These are phyloP conservation scores for Trichosporon asahii DNA, from an alignment of 1,284 basidiomycete genomes.

Conservation along the genomic window DNA sequence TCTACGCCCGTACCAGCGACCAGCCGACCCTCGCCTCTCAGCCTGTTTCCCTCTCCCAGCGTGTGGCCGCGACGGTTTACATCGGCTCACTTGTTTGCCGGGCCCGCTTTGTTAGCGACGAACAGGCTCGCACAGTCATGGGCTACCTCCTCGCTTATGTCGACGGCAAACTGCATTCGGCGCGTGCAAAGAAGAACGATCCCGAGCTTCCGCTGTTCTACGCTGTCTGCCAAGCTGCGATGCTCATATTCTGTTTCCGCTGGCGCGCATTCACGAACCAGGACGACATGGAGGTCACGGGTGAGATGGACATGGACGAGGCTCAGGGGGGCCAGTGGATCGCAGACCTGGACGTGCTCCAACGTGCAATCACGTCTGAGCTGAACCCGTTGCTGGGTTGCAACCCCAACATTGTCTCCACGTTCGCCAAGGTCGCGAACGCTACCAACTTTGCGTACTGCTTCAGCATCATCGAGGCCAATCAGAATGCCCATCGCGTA, in stretches of 20 bases:
- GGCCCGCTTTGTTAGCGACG: constrained; percentile 77
- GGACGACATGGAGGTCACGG: constrained; percentile 54
- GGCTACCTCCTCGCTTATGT: constrained; percentile 81
- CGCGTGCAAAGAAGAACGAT: constrained; percentile 52
- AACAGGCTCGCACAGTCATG: constrained; percentile 72
- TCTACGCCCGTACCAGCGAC: constrained; percentile 70
- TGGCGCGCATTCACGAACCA: constrained; percentile 61
- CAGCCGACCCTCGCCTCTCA: constrained; percentile 29
- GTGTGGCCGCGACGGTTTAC: constrained; percentile 85
- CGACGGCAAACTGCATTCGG: constrained; percentile 68
- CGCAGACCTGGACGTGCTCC: constrained; percentile 71
- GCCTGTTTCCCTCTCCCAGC: constrained; percentile 47
- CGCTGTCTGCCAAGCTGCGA: constrained; percentile 86
- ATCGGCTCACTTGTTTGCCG: constrained; percentile 90
- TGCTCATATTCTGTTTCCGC: constrained; percentile 97
- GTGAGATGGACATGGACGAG: constrained; percentile 54
- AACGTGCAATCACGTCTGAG: constrained; percentile 73
- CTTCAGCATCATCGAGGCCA: constrained; percentile 86
- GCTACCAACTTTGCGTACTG: constrained; percentile 91
- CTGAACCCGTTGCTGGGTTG: constrained; percentile 91
- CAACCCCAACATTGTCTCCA: constrained; percentile 81
- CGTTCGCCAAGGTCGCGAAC: constrained; percentile 92
- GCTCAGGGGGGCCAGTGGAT: constrained; percentile 70
- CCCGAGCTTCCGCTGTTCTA: constrained; percentile 68
- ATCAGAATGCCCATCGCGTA: constrained; percentile 49